Evolutionary conservation across 1,139 yeast species (phyloP).

Genomic region (Debaryomyces robertsiae): DNA sequence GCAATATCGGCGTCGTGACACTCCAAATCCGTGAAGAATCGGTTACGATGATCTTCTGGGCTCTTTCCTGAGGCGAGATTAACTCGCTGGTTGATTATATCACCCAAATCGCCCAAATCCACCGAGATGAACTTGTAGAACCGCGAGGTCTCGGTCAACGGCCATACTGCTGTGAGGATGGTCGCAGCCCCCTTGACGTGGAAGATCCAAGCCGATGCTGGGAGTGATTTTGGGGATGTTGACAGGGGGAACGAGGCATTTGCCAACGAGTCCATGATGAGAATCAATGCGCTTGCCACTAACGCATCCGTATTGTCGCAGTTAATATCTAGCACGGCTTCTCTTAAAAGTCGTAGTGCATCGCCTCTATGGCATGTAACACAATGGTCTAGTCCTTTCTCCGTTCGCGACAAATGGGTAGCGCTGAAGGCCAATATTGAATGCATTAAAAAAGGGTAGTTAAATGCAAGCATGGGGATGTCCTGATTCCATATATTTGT

Average conservation of each 20-base stretch:
- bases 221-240: slow-evolving; percentile 63
- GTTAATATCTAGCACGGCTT: slow-evolving; percentile 81
- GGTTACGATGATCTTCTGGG: slow-evolving; percentile 23
- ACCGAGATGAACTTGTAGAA: slow-evolving; percentile 78
- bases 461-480: slow-evolving; percentile 85
- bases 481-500: slow-evolving; percentile 85
- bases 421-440: slow-evolving; percentile 88
- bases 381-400: slow-evolving; percentile 75
- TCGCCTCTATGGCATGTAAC: slow-evolving; percentile 88
- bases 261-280: slow-evolving; percentile 91
- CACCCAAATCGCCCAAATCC: slow-evolving; percentile 81
- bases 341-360: slow-evolving; percentile 76
- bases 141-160: slow-evolving; percentile 75
- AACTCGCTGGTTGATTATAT: slow-evolving; percentile 60
- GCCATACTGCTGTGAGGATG: slow-evolving; percentile 92
- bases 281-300: slow-evolving; percentile 85
- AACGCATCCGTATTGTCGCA: slow-evolving; percentile 88
- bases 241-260: slow-evolving; percentile 81
- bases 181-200: slow-evolving; percentile 98
- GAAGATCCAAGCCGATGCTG: slow-evolving; percentile 95
- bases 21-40: slow-evolving; percentile 59
- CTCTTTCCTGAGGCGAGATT: slow-evolving; percentile 20
- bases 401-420: slow-evolving; percentile 80
- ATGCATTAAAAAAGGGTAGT: slow-evolving; percentile 90
- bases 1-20: slow-evolving; percentile 87